Evolutionary conservation across 495 filamentous ascomycete genomes (phyloP).

Genomic region (Trichoderma erinaceum): DNA sequence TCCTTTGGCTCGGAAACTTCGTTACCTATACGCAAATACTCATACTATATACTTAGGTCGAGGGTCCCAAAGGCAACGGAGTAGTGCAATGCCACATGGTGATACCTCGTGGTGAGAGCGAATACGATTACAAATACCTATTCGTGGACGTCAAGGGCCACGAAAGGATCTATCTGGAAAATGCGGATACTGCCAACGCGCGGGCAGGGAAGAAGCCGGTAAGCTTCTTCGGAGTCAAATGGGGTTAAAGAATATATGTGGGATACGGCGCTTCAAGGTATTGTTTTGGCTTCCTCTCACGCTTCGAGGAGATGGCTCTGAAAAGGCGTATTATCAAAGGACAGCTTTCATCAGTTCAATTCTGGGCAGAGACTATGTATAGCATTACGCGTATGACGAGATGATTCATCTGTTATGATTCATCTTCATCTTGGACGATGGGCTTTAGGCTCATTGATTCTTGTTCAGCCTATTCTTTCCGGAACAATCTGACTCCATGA

Average conservation of each 20-base stretch:
- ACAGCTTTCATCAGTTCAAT: too few species aligned
- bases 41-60: slow-evolving; percentile 53
- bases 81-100: slow-evolving; percentile 72
- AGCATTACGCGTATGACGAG: background rate
- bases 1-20: slow-evolving; percentile 1
- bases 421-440: background rate
- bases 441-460: background rate
- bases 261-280: too few species aligned
- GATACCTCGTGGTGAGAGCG: slow-evolving; percentile 49
- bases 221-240: slow-evolving; percentile 59
- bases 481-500: background rate
- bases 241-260: slow-evolving; percentile 37
- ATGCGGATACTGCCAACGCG: slow-evolving; percentile 37
- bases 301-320: too few species aligned
- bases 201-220: slow-evolving; percentile 45
- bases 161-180: slow-evolving; percentile 56
- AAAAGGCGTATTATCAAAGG: background rate
- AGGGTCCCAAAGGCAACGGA: slow-evolving; percentile 71
- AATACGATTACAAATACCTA: slow-evolving; percentile 77
- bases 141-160: slow-evolving; percentile 67
- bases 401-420: background rate
- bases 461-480: background rate
- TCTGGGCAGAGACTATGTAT: background rate
- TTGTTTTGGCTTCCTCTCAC: too few species aligned
- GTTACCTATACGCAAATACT: background rate